Evolutionary conservation across 306 rosid genomes (phyloP).

Genomic region (Luffa aegyptiaca): DNA sequence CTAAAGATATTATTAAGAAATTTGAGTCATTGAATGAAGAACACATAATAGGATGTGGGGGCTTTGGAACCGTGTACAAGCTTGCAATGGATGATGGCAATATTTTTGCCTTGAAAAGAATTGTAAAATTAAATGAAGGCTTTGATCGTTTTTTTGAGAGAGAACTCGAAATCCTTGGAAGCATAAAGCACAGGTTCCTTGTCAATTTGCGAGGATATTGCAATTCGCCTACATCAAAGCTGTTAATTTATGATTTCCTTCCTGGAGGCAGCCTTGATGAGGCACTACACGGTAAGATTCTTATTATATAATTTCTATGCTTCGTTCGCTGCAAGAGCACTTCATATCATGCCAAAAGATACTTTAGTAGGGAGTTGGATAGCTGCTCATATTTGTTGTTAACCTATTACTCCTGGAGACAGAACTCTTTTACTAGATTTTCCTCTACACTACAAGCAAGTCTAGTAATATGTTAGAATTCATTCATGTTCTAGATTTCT

Average conservation of each 20-base stretch:
- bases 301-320: conserved; percentile 11
- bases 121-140: conserved; percentile 80
- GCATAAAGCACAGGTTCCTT: conserved; percentile 92
- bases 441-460: not conserved
- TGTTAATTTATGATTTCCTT: conserved; percentile 85
- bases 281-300: conserved; percentile 80
- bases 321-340: not conserved
- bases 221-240: conserved; percentile 93
- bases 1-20: conserved; percentile 91
- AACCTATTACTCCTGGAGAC: not conserved
- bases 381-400: not conserved
- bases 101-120: conserved; percentile 88
- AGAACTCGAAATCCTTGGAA: conserved; percentile 96
- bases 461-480: not conserved
- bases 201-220: conserved; percentile 96
- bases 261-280: conserved; percentile 96
- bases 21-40: conserved; percentile 85
- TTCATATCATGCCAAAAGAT: not conserved
- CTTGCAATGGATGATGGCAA: conserved; percentile 98
- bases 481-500: not conserved
- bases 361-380: not conserved
- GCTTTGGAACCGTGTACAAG: conserved; percentile 92
- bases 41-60: conserved; percentile 87
- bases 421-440: not conserved
- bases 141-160: conserved; percentile 96